phyloP scores from a whole-genome alignment of 768 basidiomycete species.

The Coprinopsis marcescibilis region DNA sequence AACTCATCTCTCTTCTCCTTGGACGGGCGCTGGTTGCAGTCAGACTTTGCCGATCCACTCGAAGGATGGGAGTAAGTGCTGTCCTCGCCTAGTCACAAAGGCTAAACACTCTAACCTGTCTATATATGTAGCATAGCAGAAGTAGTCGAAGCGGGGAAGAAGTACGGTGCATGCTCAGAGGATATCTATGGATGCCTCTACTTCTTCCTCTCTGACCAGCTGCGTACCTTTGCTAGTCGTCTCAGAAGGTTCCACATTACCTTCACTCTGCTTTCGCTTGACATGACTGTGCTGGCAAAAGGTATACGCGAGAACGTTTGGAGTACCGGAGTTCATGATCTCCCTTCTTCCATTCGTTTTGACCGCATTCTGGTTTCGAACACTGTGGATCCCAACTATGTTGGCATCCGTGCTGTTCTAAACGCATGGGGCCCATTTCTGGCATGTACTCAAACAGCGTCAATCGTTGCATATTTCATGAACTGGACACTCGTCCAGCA shows the following conservation, averaged over 20 bases:
- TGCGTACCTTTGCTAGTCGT: conserved; percentile 30
- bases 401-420: conserved; percentile 29
- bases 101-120: background rate
- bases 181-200: conserved; percentile 49
- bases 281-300: conserved; percentile 27
- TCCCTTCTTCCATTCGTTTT: conserved; percentile 23
- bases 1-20: conserved; percentile 37
- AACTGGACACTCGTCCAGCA: conserved; percentile 34
- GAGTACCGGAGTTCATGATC: conserved; percentile 14
- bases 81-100: background rate
- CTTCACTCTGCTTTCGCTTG: conserved; percentile 26
- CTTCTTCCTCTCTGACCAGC: conserved; percentile 36
- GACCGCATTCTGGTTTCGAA: conserved; percentile 48
- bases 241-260: conserved; percentile 27
- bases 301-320: conserved; percentile 17
- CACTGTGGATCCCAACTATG: conserved; percentile 37
- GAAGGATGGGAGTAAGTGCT: conserved; percentile 38
- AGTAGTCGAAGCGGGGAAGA: conserved; percentile 29
- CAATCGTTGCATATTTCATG: conserved; percentile 41
- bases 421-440: conserved; percentile 34
- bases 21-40: conserved; percentile 31
- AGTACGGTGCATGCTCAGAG: conserved; percentile 31
- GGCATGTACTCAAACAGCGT: conserved; percentile 20
- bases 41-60: conserved; percentile 36
- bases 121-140: conserved; percentile 23